These are phyloP conservation scores for Trichoderma virens DNA, from an alignment of 495 filamentous ascomycete genomes.

Conservation along the genomic window DNA sequence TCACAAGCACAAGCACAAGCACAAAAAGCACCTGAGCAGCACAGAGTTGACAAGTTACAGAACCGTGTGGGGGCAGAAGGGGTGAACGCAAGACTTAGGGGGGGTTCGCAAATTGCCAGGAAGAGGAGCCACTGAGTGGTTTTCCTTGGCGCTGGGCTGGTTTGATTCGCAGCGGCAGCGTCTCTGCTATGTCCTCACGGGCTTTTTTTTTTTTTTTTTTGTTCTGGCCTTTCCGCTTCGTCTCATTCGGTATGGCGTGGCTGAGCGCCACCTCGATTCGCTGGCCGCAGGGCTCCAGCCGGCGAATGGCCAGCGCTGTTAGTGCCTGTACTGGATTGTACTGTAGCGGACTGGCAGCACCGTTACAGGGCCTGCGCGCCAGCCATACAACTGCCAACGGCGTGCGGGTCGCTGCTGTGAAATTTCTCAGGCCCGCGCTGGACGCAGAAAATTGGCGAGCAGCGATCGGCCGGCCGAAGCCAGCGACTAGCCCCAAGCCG, in stretches of 20 bases:
- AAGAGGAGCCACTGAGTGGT: not conserved
- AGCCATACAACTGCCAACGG: not conserved
- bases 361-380: not conserved
- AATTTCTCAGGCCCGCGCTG: not conserved
- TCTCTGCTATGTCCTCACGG: not conserved
- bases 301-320: no score
- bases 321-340: not conserved
- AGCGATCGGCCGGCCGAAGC: not conserved
- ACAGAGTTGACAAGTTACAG: not conserved
- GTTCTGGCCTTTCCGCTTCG: no score
- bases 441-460: not conserved
- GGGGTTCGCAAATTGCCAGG: not conserved
- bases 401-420: not conserved
- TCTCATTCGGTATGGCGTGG: not conserved
- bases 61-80: not conserved
- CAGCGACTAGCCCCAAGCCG: not conserved
- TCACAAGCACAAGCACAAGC: not conserved
- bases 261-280: not conserved
- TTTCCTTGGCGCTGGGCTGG: not conserved
- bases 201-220: not conserved
- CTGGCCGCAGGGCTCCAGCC: not conserved
- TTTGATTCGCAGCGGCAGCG: not conserved
- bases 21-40: conserved; percentile 3
- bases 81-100: not conserved
- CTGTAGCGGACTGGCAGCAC: not conserved